Evolutionary conservation across 805 yeast species (phyloP), one percentile per base, ranked within the genome.

Genomic region (Candida patagonica): DNA sequence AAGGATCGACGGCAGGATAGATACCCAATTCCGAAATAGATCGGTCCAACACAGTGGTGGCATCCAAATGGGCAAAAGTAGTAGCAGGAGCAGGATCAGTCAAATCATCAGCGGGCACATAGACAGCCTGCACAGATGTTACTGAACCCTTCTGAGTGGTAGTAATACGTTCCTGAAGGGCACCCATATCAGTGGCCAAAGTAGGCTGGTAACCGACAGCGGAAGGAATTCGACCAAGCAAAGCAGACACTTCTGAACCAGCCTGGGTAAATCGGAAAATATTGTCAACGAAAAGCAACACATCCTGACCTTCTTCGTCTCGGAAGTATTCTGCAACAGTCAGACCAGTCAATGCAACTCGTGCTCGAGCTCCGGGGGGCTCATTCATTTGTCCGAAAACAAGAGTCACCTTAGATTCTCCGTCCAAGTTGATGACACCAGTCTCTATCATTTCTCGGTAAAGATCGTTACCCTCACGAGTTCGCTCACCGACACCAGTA

Each of bases 161-260:
- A 74, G 98, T 92, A 74, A 92, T 92, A 79, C 98, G 89, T 78
- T 92, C 98, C 79, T 92, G 98, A 67, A 92, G 78, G 67, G 86
- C 78, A 86, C 98, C 98, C 98, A 92, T 92, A 87, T 92, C 98
- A 64, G 98, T 92, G 76, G 98, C 96, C 74, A 89, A 79, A 60
- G 98, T 89, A 71, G 98, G 98, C 77, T 89, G 98, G 74, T 89
- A 89, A 85, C 98, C 98, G 86, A 92, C 98, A 61, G 98, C 98
- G 57, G 98, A 92, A 70, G 98, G 98, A 68, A 89, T 89, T 85
- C 98, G 96, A 75, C 98, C 98, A 67, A 89, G 77, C 74, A 89
- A 77, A 58, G 98, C 98, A 68, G 97, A 89, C 68, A 92, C 98
- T 77, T 89, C 98, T 56, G 98, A 92, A 85, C 98, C 98, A 67